Evolutionary conservation across 2,329 filamentous ascomycete species (phyloP).

Genomic region (Chaetothyriales sp.): DNA sequence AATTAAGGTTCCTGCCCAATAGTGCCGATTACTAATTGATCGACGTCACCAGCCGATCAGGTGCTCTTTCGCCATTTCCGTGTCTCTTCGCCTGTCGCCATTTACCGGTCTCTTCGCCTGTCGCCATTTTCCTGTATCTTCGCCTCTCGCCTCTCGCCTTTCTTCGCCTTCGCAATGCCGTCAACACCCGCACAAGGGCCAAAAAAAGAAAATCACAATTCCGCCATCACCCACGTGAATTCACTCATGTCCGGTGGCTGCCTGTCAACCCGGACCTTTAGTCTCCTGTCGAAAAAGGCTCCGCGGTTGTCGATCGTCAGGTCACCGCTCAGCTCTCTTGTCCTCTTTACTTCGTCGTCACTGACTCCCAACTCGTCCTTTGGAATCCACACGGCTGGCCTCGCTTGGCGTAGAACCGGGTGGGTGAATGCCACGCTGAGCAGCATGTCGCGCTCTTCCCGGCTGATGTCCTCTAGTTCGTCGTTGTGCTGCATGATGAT

Average conservation of each 20-base stretch:
- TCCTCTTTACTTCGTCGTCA: slow-evolving; percentile 13
- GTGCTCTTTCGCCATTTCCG: too few species aligned
- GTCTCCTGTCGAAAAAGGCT: slow-evolving; percentile 13
- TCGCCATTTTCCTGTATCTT: too few species aligned
- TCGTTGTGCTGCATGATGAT: slow-evolving; percentile 16
- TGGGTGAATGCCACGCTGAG: slow-evolving; percentile 16
- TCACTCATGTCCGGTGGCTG: slow-evolving; percentile 21
- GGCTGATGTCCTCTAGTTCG: slow-evolving; percentile 13
- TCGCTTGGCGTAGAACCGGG: slow-evolving; percentile 15
- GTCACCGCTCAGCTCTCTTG: slow-evolving; percentile 10
- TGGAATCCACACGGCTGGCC: slow-evolving; percentile 17
- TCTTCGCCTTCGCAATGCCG: slow-evolving; percentile 11
- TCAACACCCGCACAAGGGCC: not conserved
- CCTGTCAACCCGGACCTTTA: slow-evolving; percentile 19
- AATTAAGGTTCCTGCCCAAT: too few species aligned
- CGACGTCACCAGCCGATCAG: too few species aligned
- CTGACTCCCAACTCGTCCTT: slow-evolving; percentile 15
- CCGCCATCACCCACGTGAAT: slow-evolving; percentile 19
- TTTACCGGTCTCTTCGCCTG: too few species aligned
- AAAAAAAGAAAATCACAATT: slow-evolving; percentile 13
- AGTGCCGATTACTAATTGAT: too few species aligned
- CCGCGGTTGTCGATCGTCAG: slow-evolving; percentile 16
- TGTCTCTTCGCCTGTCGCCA: too few species aligned
- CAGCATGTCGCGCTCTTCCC: slow-evolving; percentile 14
- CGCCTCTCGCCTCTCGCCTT: too few species aligned